These are phyloP conservation scores for Apophysomyces variabilis DNA, from an alignment of 371 early-diverging fungal species.

Conservation along the genomic window DNA sequence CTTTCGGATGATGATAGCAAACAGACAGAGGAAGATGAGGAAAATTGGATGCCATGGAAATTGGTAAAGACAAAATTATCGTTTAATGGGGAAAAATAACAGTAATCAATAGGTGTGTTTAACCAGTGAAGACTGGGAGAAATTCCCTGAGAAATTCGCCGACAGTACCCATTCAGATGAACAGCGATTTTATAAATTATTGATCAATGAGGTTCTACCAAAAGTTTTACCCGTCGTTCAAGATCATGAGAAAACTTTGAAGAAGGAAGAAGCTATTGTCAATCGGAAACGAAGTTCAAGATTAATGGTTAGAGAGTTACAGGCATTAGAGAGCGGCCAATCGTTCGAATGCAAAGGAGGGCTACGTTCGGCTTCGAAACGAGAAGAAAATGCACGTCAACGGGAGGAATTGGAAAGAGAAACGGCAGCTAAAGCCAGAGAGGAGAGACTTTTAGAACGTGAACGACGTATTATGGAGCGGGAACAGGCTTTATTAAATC, in stretches of 20 bases:
- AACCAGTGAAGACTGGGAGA: conserved; percentile 64
- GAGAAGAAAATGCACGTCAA: conserved; percentile 41
- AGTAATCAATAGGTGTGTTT: conserved; percentile 50
- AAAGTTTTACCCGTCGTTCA: conserved; percentile 61
- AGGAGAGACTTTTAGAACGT: conserved; percentile 53
- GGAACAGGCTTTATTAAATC: conserved; percentile 40
- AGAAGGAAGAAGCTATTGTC: conserved; percentile 58
- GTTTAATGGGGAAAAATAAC: not conserved
- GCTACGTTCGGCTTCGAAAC: conserved; percentile 34
- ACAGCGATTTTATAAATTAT: conserved; percentile 54
- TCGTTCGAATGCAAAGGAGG: not conserved
- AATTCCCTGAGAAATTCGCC: conserved; percentile 58
- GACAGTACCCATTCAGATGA: conserved; percentile 60
- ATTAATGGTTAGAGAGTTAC: conserved; percentile 61
- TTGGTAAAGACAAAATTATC: conserved; percentile 36
- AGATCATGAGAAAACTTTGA: conserved; percentile 56
- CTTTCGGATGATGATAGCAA: conserved; percentile 25
- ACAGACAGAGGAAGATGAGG: conserved; percentile 32
- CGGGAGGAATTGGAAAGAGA: conserved; percentile 40
- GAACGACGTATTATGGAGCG: conserved; percentile 56
- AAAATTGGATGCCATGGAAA: conserved; percentile 51
- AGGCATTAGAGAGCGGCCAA: conserved; percentile 46
- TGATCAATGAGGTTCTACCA: conserved; percentile 63
- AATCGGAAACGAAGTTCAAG: conserved; percentile 72
- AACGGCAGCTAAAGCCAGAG: conserved; percentile 50